Conservation (phyloP, 1,284 basidiomycete genomes). For the Schizophyllum commune region DNA sequence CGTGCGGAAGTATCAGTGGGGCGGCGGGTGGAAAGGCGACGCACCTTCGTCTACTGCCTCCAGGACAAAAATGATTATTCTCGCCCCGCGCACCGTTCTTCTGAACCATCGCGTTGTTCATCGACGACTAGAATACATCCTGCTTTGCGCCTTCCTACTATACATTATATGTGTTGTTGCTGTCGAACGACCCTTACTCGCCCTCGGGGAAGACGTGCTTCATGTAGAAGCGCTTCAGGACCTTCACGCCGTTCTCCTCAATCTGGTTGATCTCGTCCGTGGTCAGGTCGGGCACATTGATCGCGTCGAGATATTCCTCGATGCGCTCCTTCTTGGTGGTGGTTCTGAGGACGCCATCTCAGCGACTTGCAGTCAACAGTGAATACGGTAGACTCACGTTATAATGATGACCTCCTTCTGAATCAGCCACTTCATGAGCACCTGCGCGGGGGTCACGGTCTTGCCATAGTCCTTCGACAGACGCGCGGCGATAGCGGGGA, state of each 20-base stretch:
- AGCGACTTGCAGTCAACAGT: neutral
- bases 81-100: too few species aligned
- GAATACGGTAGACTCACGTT: slow-evolving; percentile 42
- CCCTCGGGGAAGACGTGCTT: slow-evolving; percentile 24
- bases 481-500: slow-evolving; percentile 41
- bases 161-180: neutral
- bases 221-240: slow-evolving; percentile 51
- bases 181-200: neutral
- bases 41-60: too few species aligned
- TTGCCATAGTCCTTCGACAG: slow-evolving; percentile 35
- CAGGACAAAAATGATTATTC: too few species aligned
- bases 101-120: too few species aligned
- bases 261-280: slow-evolving; percentile 56
- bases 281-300: slow-evolving; percentile 49
- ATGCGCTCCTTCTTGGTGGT: slow-evolving; percentile 64
- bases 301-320: slow-evolving; percentile 55
- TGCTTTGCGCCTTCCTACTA: neutral
- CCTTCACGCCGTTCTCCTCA: slow-evolving; percentile 50
- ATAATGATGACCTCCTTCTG: slow-evolving; percentile 56
- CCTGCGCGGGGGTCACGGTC: slow-evolving; percentile 44
- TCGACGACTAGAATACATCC: neutral
- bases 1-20: too few species aligned
- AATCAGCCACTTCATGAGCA: slow-evolving; percentile 54
- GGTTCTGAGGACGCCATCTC: slow-evolving; percentile 35
- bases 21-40: too few species aligned